phyloP scores from a whole-genome alignment of 306 rosid species.

The apple (Malus domestica) region DNA sequence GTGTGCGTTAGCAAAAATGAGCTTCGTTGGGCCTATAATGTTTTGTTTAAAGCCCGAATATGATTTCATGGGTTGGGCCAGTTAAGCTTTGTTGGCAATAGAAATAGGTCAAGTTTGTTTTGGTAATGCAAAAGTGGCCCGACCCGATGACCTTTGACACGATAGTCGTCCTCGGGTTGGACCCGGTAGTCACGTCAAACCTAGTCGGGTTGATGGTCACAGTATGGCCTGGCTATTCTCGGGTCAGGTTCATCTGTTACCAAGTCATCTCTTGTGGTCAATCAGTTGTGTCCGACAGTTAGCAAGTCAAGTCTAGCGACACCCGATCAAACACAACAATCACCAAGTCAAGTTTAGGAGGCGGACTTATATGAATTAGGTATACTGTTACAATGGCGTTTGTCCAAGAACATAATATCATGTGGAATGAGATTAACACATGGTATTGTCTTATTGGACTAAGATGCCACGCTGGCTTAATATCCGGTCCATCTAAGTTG shows the following conservation, averaged over 20 bases:
- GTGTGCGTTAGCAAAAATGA: background rate
- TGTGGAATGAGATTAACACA: too few species aligned
- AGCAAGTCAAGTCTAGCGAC: too few species aligned
- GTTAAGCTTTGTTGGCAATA: background rate
- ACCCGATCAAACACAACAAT: too few species aligned
- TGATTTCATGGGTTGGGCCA: background rate
- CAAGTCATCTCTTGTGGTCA: too few species aligned
- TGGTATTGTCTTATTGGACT: background rate
- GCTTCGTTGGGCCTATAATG: background rate
- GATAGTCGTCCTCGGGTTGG: background rate
- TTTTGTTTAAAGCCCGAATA: background rate
- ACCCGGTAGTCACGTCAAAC: too few species aligned
- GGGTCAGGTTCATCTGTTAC: too few species aligned
- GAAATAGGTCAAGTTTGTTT: background rate
- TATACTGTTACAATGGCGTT: too few species aligned
- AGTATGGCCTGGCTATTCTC: too few species aligned
- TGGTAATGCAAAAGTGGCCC: background rate
- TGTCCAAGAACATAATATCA: too few species aligned
- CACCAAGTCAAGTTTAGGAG: too few species aligned
- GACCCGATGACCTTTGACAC: background rate
- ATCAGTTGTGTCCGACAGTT: too few species aligned
- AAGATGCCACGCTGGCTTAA: fast-evolving
- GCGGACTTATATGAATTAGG: fast-evolving
- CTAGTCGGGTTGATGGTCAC: too few species aligned
- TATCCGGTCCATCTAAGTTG: background rate